Evolutionary conservation across 495 filamentous ascomycete species (phyloP), one percentile per base, ranked within the genome.

Genomic region (Cryomyces minteri): DNA sequence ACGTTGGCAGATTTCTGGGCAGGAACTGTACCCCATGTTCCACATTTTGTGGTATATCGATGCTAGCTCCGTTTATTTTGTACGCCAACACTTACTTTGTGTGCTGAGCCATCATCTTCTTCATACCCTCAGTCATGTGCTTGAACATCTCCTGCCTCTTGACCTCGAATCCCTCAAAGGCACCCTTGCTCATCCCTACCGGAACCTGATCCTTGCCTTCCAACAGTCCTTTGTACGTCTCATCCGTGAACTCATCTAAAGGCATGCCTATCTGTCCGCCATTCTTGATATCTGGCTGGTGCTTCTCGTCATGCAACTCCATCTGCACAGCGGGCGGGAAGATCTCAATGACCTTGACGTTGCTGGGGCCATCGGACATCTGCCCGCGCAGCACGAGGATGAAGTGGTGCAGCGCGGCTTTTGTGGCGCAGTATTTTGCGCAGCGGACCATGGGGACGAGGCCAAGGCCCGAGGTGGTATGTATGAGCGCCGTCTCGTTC

Each of bases 291-390:
- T 64, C 64, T 7, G 69, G 61, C 46, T 74, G 69, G 14, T 54
- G 47, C 51, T 70, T 69, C 42, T 61, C 61, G 43, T 69, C 60
- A 46, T 75, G 72, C 43, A 77, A 58, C 57, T 77, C 74, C 5
- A 71, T 84, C 62, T 79, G 74, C 29, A 84, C 77, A 4, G 74
- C 68, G 4, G 80, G 79, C 5, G 79, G 79, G 39, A 77, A 64
- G 10, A 82, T 56, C 60, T 85, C 80, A 31, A 83, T 61, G 4
- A 84, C 66, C 36, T 67, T 68, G 25, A 82, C 59, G 39, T 66
- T 56, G 5, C 51, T 48, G 0, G 48, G 60, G 9, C 62, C 62
- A 0, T 60, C 52, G 38, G 57, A 55, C 0, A 85, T 58, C 59
- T 82, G 75, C 36, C 72, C 66, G 0, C 79, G 71, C 9, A 84